These are phyloP conservation scores for Lodderomyces jiufengensis DNA, from an alignment of 1,139 yeast species.

Conservation along the genomic window DNA sequence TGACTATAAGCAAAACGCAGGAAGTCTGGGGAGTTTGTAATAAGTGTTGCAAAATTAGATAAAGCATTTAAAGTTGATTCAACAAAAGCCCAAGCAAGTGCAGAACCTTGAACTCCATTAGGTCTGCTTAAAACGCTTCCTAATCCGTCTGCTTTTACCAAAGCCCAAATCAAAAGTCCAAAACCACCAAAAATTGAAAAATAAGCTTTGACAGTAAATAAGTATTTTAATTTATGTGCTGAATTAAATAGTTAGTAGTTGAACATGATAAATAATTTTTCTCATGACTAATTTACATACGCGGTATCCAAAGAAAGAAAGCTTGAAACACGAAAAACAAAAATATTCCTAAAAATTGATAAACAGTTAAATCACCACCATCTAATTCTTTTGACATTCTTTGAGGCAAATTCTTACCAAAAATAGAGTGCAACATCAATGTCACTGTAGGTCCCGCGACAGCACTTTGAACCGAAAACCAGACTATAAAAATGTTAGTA, in stretches of 20 bases:
- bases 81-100: constrained; percentile 78
- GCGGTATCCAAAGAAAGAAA: constrained; percentile 78
- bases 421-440: constrained; percentile 64
- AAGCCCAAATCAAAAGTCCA: constrained; percentile 76
- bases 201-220: constrained; percentile 75
- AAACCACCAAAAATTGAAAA: constrained; percentile 79
- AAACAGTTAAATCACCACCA: constrained; percentile 51
- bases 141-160: constrained; percentile 69
- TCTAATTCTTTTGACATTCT: constrained; percentile 51
- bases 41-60: constrained; percentile 83
- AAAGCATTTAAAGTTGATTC: constrained; percentile 74
- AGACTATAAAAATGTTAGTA: too few species aligned
- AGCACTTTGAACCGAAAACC: constrained; percentile 84
- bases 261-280: too few species aligned
- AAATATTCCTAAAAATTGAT: constrained; percentile 69
- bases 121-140: constrained; percentile 62
- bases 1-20: constrained; percentile 65
- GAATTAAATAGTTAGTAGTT: too few species aligned
- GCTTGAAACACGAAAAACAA: constrained; percentile 73
- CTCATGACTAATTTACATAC: too few species aligned
- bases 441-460: constrained; percentile 82
- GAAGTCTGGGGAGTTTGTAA: constrained; percentile 87
- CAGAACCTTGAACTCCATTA: constrained; percentile 51
- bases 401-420: constrained; percentile 53
- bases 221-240: constrained; percentile 59